Evolutionary conservation across 495 filamentous ascomycete genomes (phyloP).

Genomic region (Trichocladium antarcticum): DNA sequence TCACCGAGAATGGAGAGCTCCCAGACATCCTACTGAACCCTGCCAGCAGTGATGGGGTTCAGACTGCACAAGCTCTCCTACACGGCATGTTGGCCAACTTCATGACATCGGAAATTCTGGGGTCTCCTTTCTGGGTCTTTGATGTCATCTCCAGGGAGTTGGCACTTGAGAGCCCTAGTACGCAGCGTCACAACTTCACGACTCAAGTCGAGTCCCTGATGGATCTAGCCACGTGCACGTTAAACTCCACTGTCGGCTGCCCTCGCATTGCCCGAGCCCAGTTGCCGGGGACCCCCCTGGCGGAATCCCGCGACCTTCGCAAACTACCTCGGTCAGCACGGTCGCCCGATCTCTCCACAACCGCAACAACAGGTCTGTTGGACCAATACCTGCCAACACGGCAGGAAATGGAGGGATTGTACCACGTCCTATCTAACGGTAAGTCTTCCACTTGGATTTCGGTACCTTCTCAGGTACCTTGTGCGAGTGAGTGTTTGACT

Average conservation of each 20-base stretch:
- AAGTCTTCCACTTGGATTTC: background rate
- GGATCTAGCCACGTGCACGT: constrained; percentile 9
- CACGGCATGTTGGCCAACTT: constrained; percentile 18
- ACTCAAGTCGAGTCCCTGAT: constrained; percentile 9
- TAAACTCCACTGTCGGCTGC: background rate
- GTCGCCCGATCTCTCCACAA: background rate
- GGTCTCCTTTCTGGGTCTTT: constrained; percentile 18
- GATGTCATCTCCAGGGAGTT: background rate
- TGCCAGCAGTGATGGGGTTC: background rate
- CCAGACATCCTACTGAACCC: constrained; percentile 5
- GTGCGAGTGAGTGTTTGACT: background rate
- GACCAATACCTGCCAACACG: background rate
- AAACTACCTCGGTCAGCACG: background rate
- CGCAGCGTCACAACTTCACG: background rate
- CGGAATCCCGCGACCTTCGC: background rate
- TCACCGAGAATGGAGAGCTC: constrained; percentile 9
- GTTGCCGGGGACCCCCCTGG: background rate
- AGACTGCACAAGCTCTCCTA: constrained; percentile 6
- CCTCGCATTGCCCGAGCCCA: background rate
- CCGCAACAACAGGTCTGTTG: background rate
- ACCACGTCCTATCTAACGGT: constrained; percentile 3
- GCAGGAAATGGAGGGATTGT: constrained; percentile 9
- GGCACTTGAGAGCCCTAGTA: constrained; percentile 13
- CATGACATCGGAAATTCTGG: constrained; percentile 10
- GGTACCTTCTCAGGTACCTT: background rate